phyloP scores from a whole-genome alignment of 257 asterid species.

The Gentiana straminea region DNA sequence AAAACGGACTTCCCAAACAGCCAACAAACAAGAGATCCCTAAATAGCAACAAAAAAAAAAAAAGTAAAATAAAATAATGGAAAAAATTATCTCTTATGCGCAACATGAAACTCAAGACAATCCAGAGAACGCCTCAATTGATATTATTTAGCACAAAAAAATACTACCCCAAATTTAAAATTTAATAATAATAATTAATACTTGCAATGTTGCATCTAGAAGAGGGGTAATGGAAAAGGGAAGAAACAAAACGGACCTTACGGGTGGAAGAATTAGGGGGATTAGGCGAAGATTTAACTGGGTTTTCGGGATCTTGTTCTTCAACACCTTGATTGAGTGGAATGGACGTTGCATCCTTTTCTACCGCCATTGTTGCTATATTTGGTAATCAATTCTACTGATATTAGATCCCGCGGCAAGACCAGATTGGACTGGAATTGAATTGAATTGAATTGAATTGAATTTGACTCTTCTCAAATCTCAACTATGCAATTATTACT shows the following conservation, averaged over 20 bases:
- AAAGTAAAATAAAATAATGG: too few relatives aligned
- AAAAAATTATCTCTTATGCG: too few relatives aligned
- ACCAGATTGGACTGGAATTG: conserved; percentile 2
- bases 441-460: neutral
- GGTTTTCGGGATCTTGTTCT: conserved; percentile 68
- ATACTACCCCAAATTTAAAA: too few relatives aligned
- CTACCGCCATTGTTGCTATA: conserved; percentile 52
- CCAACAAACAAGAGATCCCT: neutral
- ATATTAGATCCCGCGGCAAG: neutral
- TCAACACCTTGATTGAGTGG: conserved; percentile 69
- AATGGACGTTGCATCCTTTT: conserved; percentile 71
- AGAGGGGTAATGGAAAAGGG: neutral
- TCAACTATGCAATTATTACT: too few relatives aligned
- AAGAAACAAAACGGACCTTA: conserved; percentile 29
- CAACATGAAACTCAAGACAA: too few relatives aligned
- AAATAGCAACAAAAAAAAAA: neutral
- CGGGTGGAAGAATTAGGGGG: conserved; percentile 77
- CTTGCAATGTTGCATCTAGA: neutral
- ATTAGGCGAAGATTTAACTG: conserved; percentile 58
- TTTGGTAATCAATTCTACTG: neutral
- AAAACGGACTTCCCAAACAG: too few relatives aligned
- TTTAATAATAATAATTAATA: neutral
- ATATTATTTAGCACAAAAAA: too few relatives aligned
- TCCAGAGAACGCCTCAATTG: too few relatives aligned
- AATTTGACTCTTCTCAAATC: neutral